A percentile compares a stretch with the other conserved stretches of the same genome.
Evolutionary conservation across 192 early-diverging fungal genomes (phyloP).

Genomic region (Podila clonocystis): DNA sequence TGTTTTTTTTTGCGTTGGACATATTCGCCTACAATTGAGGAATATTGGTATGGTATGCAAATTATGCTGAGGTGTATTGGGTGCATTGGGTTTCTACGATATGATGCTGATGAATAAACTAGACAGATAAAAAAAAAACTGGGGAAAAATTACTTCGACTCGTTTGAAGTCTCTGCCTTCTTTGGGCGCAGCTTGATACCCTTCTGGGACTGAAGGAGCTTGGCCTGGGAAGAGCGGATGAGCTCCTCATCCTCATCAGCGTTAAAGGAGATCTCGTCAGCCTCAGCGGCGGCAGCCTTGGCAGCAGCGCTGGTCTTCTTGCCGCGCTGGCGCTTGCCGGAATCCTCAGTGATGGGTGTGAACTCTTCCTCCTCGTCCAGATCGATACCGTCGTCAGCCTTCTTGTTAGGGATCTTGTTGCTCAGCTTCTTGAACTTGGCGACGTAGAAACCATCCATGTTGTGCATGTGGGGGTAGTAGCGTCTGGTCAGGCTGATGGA

Average conservation of each 20-base stretch:
- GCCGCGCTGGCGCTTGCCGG: constrained; percentile 31
- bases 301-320: constrained; percentile 20
- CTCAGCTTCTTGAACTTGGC: constrained; percentile 96
- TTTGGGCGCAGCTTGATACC: constrained; percentile 51
- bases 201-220: constrained; percentile 43
- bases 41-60: no score
- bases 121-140: not conserved
- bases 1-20: constrained; percentile 4
- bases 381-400: constrained; percentile 37
- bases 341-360: constrained; percentile 38
- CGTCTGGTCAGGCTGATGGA: constrained; percentile 84
- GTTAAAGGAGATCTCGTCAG: constrained; percentile 27
- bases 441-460: constrained; percentile 99
- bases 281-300: constrained; percentile 6
- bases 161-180: constrained; percentile 6
- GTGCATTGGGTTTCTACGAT: constrained; percentile 1
- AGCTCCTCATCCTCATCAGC: constrained; percentile 42
- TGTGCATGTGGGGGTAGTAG: constrained; percentile 97
- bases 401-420: constrained; percentile 76
- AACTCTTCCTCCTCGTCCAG: constrained; percentile 54
- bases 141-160: not conserved
- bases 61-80: not conserved
- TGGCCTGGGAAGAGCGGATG: constrained; percentile 44
- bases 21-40: not conserved
- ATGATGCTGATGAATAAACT: not conserved